A percentile compares a stretch with the other conserved stretches of the same genome.
phyloP scores from a whole-genome alignment of 805 yeast genomes.

The Suhomyces faveliae region DNA sequence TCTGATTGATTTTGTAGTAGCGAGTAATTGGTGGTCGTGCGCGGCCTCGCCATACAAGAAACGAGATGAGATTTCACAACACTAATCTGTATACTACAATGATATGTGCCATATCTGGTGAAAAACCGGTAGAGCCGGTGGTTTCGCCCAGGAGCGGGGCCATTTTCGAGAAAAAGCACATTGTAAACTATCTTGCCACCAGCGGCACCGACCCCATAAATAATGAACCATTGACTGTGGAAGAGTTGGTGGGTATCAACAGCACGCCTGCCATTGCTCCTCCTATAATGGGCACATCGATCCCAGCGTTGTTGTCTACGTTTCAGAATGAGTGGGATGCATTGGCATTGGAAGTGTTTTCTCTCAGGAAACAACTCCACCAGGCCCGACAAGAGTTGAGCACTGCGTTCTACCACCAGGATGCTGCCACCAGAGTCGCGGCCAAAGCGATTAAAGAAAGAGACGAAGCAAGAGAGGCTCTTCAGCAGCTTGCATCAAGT shows the following conservation, averaged over 20 bases:
- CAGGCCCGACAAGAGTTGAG: constrained; percentile 70
- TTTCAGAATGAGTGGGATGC: constrained; percentile 93
- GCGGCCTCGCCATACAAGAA: background rate
- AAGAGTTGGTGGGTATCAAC: constrained; percentile 53
- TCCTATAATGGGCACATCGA: constrained; percentile 56
- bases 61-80: constrained; percentile 2
- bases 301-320: constrained; percentile 72
- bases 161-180: constrained; percentile 63
- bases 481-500: constrained; percentile 52
- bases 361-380: constrained; percentile 68
- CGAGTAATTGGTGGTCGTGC: background rate
- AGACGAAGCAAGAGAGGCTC: constrained; percentile 67
- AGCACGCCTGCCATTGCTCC: constrained; percentile 25
- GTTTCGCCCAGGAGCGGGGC: constrained; percentile 69
- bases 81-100: constrained; percentile 10
- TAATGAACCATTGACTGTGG: constrained; percentile 55
- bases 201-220: constrained; percentile 75
- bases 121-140: constrained; percentile 67
- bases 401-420: constrained; percentile 76
- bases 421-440: constrained; percentile 88
- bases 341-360: constrained; percentile 73
- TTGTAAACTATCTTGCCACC: constrained; percentile 61
- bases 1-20: background rate
- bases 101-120: constrained; percentile 58
- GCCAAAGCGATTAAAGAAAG: constrained; percentile 71